Evolutionary conservation across 352 stramenopile species (phyloP), one percentile per base, ranked within the genome.

Genomic region (Phytophthora cactorum): DNA sequence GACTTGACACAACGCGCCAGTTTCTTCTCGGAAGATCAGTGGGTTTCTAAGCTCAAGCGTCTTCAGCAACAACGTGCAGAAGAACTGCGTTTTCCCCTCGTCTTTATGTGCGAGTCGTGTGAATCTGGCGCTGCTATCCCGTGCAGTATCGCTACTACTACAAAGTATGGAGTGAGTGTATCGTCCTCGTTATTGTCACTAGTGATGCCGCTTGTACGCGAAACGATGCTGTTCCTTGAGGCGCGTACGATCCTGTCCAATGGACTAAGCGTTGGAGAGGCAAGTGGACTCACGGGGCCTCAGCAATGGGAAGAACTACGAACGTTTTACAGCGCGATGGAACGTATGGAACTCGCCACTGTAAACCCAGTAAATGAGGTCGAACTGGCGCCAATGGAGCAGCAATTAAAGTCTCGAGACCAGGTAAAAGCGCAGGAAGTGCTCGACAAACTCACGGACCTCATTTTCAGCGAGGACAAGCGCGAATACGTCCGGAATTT

Each of bases 381-480:
- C 25, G 75, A 86, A 45, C 71, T 92, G 12, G 75, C 74, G 32
- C 80, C 81, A 14, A 64, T 90, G 45, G 78, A 89, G 57, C 63
- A 84, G 46, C 63, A 86, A 69, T 56, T 92, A 10, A 67, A 70
- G 11, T 56, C 36, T 31, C 52, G 71, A 52, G 80, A 90, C 5
- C 56, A 52, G 7, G 11, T 53, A 17, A 69, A 69, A 3, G 79
- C 78, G 0, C 72, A 75, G 28, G 65, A 85, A 50, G 81, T 90
- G 53, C 66, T 90, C 8, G 75, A 88, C 43, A 70, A 89, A 47
- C 63, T 89, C 50, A 82, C 78, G 12, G 63, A 59, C 5, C 68
- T 89, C n/a, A 66, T 78, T 29, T 92, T 92, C 43, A 84, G 74
- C 29, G 56, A 82, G 27, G 84, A 88, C 55, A 89, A 90, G 52